phyloP scores from a whole-genome alignment of 108 stramenopile species.

The Nitzschia inconspicua region DNA sequence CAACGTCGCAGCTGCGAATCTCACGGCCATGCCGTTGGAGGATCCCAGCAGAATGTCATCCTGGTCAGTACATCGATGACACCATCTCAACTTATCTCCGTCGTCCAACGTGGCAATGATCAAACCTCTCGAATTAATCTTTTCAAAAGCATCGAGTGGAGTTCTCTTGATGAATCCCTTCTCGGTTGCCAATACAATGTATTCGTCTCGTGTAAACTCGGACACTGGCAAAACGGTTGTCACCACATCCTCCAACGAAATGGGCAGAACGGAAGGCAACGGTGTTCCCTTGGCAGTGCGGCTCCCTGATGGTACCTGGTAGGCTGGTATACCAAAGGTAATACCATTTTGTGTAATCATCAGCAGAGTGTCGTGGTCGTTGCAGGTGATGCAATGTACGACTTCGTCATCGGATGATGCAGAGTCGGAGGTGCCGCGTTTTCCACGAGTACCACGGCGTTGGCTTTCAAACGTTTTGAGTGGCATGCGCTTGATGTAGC shows the following conservation, averaged over 20 bases:
- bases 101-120: conserved; percentile 81
- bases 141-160: conserved; percentile 88
- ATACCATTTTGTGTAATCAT: conserved; percentile 90
- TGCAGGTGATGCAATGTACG: conserved; percentile 92
- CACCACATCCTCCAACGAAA: conserved; percentile 57
- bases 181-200: conserved; percentile 90
- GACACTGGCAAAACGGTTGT: conserved; percentile 77
- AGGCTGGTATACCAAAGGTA: conserved; percentile 90
- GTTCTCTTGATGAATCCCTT: conserved; percentile 93
- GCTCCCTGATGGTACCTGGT: conserved; percentile 77
- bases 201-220: conserved; percentile 70
- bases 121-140: conserved; percentile 78
- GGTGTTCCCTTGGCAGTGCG: conserved; percentile 81
- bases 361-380: conserved; percentile 93
- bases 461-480: conserved; percentile 90
- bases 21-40: conserved; percentile 68
- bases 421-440: conserved; percentile 54
- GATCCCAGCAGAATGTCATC: conserved; percentile 88
- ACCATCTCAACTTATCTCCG: conserved; percentile 89
- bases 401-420: conserved; percentile 72
- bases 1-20: conserved; percentile 69
- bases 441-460: conserved; percentile 80
- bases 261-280: conserved; percentile 81
- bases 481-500: conserved; percentile 97
- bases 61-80: conserved; percentile 68